phyloP scores from a whole-genome alignment of 345 rosid species.

The Ceriops tagal region DNA sequence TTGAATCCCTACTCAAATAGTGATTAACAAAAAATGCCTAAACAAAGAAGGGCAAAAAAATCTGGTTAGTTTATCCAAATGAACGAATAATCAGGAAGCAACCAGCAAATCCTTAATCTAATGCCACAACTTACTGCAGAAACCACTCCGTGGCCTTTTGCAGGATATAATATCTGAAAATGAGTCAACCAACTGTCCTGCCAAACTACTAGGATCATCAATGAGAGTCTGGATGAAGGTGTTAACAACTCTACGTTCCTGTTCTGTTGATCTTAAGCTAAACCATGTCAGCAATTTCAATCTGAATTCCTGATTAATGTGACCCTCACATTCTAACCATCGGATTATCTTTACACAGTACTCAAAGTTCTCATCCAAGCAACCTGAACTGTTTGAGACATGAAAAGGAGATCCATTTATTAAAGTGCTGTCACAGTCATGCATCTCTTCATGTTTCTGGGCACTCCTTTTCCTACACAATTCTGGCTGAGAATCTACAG shows the following conservation, averaged over 20 bases:
- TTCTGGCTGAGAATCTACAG: constrained; percentile 54
- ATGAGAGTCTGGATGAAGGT: constrained; percentile 76
- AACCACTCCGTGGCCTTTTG: constrained; percentile 66
- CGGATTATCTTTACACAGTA: constrained; percentile 75
- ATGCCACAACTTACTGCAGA: constrained; percentile 62
- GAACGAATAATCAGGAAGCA: constrained; percentile 34
- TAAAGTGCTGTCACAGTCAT: constrained; percentile 80
- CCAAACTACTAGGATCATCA: constrained; percentile 88
- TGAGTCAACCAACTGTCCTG: constrained; percentile 82
- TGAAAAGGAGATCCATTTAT: constrained; percentile 59
- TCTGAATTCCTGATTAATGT: constrained; percentile 72
- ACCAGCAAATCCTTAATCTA: constrained; percentile 29
- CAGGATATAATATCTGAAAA: constrained; percentile 72
- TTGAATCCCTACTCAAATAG: constrained; percentile 31
- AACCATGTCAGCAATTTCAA: constrained; percentile 91
- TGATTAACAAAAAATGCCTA: constrained; percentile 36
- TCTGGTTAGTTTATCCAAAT: constrained; percentile 22
- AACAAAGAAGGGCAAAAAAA: constrained; percentile 31
- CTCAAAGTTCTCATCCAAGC: constrained; percentile 78
- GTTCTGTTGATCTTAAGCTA: constrained; percentile 77
- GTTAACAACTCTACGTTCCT: constrained; percentile 84
- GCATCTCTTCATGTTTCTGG: constrained; percentile 52
- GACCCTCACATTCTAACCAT: constrained; percentile 78
- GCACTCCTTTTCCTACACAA: constrained; percentile 61
- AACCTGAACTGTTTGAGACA: constrained; percentile 42